Conservation (phyloP, 257 asterid species). For the Rhazya stricta region DNA sequence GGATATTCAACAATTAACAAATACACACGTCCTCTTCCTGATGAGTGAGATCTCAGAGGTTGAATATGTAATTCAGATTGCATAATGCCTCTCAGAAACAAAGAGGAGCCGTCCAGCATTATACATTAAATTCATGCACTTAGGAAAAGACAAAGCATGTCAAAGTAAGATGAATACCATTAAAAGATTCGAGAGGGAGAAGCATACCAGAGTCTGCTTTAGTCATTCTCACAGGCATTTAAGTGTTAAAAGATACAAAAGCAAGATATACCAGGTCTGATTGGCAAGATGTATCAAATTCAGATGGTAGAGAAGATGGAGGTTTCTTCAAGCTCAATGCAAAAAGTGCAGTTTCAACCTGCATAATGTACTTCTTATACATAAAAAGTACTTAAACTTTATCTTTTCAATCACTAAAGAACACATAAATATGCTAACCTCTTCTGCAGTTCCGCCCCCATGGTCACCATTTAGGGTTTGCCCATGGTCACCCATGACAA, state of each 20-base stretch:
- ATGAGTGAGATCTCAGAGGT: not conserved
- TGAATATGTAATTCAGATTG: not conserved
- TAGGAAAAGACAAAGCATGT: not conserved
- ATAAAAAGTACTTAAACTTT: not conserved
- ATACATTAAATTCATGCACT: not conserved
- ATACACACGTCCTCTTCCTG: not conserved
- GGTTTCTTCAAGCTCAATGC: slow-evolving; percentile 70
- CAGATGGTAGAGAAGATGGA: slow-evolving; percentile 33
- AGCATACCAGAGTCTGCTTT: not conserved
- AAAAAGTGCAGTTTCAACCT: slow-evolving; percentile 92
- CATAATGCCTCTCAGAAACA: not conserved
- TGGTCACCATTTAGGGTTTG: slow-evolving; percentile 95
- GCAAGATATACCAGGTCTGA: slow-evolving; percentile 55
- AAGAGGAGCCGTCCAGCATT: not conserved
- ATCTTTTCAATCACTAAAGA: not conserved
- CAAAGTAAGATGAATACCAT: not conserved
- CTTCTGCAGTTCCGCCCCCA: slow-evolving; percentile 96
- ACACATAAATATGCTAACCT: slow-evolving; percentile 42
- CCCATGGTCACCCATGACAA: slow-evolving; percentile 99
- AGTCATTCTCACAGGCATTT: not conserved
- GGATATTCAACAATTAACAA: not conserved
- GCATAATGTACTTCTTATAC: slow-evolving; percentile 26
- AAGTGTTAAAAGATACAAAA: slow-evolving; percentile 5
- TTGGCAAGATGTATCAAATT: slow-evolving; percentile 52
- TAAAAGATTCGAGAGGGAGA: not conserved